Base-by-base conservation (phyloP, 2,329 filamentous ascomycete species). In the Waltergamsia citrina region DNA sequence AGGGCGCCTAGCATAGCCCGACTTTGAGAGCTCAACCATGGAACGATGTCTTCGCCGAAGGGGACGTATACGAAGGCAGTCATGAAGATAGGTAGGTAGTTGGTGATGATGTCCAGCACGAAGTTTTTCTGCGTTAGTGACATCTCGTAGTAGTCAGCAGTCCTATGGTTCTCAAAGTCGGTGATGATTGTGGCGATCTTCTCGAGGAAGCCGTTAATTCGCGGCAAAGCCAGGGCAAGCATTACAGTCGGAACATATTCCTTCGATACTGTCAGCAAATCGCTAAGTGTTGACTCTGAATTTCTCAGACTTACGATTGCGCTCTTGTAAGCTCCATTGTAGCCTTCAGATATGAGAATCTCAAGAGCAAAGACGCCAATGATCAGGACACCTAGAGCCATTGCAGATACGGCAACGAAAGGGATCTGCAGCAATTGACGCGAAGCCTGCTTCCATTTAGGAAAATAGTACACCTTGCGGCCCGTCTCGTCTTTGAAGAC, bases 41-140 rank as follows among this genome's bases (percentile, higher is more conserved):
- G 81, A 0, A 85, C 73, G 3, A 86, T 71, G 14, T 72, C 54
- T 29, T 69, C 68, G 19, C 80, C 81, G 41, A 85, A 84, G 0
- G 83, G 83, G 2, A 88, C 78, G 48, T 88, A 88, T 33, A 88
- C 71, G 46, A 87, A 88, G 0, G 83, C 82, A 0, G 81, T 87
- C 6, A 88, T 62, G 41, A 86, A 69, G 29, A 85, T 81, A 1
- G 81, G 81, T 1, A 86, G 65, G 49, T 87, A 88, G 4, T 83
- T 82, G 10, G 81, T 85, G 55, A 87, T 84, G 60, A 86, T 85
- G 62, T 82, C 84, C 50, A 88, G 70, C 22, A 85, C 67, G 38
- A 87, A 86, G 7, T 81, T 71, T 63, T 87, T 87, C 41, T 80
- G 73, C 0, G 79, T 83, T 43, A 83, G 65, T 0, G 81, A 78